A percentile compares a stretch with the other conserved stretches of the same genome.
Conservation (phyloP, 1,139 yeast genomes). For the Pichia sp. region DNA sequence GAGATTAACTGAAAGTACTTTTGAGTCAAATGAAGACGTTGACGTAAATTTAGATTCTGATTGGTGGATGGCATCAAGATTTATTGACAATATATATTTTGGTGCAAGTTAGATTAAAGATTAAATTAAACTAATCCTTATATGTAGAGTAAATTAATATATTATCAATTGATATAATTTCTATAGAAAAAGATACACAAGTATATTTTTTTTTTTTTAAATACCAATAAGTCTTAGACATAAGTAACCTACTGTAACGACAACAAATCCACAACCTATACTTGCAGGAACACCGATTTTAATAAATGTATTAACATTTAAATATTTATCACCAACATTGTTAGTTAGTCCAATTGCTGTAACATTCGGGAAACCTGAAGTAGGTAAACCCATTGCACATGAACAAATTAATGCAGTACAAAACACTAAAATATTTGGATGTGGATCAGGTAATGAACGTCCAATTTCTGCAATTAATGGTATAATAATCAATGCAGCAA, state of each 20-base stretch:
- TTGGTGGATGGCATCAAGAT: conserved; percentile 65
- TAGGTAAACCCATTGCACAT: conserved; percentile 93
- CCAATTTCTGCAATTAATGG: conserved; percentile 90
- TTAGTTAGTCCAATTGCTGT: conserved; percentile 92
- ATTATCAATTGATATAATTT: too few species aligned
- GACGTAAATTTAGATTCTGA: conserved; percentile 32
- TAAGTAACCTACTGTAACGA: conserved; percentile 74
- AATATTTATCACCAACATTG: conserved; percentile 79
- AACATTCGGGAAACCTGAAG: conserved; percentile 95
- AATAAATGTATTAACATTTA: conserved; percentile 77
- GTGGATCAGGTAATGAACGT: conserved; percentile 60
- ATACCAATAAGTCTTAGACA: conserved; percentile 43
- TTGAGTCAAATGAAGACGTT: conserved; percentile 24
- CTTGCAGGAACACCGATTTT: conserved; percentile 87
- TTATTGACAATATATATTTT: conserved; percentile 72
- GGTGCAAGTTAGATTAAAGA: conserved; percentile 45
- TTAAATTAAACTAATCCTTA: background rate
- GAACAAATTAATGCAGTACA: conserved; percentile 80
- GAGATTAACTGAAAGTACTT: background rate
- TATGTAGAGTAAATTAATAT: too few species aligned
- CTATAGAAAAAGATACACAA: too few species aligned
- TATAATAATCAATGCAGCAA: conserved; percentile 84
- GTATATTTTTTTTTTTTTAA: conserved; percentile 5
- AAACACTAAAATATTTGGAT: conserved; percentile 72
- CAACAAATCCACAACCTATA: conserved; percentile 57